Evolutionary conservation across 176 grass and related monocot genomes (phyloP).

Genomic region (Carex littledalei): DNA sequence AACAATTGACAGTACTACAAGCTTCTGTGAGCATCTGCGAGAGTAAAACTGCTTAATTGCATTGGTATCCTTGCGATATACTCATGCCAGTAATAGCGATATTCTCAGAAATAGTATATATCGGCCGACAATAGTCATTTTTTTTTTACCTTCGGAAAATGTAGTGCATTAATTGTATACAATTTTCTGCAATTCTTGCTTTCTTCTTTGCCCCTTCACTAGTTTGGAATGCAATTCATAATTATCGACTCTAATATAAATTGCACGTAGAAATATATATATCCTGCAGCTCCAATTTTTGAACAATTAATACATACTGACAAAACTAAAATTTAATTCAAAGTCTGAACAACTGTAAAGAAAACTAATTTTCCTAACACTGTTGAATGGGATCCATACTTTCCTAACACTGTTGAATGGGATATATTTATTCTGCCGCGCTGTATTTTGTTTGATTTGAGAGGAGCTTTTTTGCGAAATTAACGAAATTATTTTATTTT

Average conservation of each 20-base stretch:
- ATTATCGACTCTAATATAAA: neutral
- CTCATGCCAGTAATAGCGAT: no score
- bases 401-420: neutral
- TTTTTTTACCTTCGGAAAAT: no score
- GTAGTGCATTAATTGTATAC: neutral
- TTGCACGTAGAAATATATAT: neutral
- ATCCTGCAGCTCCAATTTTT: neutral
- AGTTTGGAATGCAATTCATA: neutral
- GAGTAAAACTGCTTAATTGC: no score
- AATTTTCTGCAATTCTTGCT: neutral
- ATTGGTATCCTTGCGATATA: no score
- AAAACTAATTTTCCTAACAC: neutral
- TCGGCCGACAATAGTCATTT: no score
- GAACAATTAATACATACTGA: neutral
- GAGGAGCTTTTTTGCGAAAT: neutral
- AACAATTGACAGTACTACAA: no score
- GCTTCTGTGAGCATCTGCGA: no score
- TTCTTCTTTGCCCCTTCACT: neutral
- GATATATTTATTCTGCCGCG: neutral
- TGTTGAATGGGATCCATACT: neutral
- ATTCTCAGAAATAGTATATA: no score
- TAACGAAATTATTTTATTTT: neutral
- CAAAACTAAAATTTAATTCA: neutral
- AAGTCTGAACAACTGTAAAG: neutral
- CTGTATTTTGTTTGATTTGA: slow-evolving; percentile 2